Evolutionary conservation across 352 stramenopile species (phyloP).

Genomic region (Paralagenidium karlingii): DNA sequence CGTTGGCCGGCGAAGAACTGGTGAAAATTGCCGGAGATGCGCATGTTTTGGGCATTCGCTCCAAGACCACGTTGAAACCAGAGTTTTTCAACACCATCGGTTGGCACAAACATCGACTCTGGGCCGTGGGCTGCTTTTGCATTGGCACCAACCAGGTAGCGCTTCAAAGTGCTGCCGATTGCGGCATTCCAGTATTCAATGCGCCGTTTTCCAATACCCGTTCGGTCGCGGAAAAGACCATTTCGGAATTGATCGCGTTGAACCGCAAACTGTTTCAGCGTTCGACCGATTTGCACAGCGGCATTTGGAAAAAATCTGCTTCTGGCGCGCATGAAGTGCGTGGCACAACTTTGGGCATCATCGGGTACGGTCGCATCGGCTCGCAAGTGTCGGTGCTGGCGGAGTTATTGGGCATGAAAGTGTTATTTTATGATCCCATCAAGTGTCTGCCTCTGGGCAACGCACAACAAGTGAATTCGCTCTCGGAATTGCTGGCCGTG

Average conservation of each 20-base stretch:
- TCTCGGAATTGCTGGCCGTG: constrained; percentile 71
- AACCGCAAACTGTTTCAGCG: constrained; percentile 74
- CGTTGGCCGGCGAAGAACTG: constrained; percentile 63
- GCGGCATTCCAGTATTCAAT: constrained; percentile 74
- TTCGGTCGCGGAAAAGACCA: constrained; percentile 74
- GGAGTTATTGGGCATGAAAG: constrained; percentile 88
- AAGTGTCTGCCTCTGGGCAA: constrained; percentile 65
- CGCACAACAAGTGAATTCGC: constrained; percentile 70
- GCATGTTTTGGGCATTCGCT: constrained; percentile 69
- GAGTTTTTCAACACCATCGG: constrained; percentile 67
- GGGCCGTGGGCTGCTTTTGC: constrained; percentile 72
- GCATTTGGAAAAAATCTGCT: constrained; percentile 70
- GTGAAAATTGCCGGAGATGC: constrained; percentile 52
- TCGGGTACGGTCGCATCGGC: constrained; percentile 73
- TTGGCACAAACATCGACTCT: constrained; percentile 68
- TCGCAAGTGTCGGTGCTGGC: constrained; percentile 74
- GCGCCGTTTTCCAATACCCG: constrained; percentile 79
- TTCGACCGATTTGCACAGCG: constrained; percentile 60
- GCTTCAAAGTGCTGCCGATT: constrained; percentile 32
- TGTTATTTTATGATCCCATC: constrained; percentile 90
- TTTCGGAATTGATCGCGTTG: constrained; percentile 68
- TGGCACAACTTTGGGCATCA: constrained; percentile 65
- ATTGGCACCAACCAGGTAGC: constrained; percentile 79
- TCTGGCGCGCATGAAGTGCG: constrained; percentile 70
- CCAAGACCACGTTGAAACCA: constrained; percentile 68